phyloP scores from a whole-genome alignment of 176 grass and related monocot species.

The Puccinellia tenuiflora region DNA sequence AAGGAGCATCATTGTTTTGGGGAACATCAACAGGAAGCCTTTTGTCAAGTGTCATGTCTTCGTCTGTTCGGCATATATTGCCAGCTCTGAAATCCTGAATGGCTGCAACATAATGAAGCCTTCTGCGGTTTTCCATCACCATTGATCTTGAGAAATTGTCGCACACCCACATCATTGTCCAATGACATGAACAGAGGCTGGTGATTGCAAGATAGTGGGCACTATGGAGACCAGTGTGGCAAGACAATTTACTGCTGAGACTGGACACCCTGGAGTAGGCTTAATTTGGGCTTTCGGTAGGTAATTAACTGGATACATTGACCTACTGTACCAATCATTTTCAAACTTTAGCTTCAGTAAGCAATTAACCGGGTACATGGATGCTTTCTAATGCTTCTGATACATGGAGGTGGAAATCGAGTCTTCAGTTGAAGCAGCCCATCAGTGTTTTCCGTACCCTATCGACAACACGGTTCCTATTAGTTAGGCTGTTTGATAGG shows the following conservation, averaged over 20 bases:
- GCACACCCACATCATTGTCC: background rate
- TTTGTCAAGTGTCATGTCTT: background rate
- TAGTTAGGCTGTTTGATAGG: constrained; percentile 39
- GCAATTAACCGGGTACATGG: constrained; percentile 26
- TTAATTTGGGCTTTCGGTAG: too few relatives aligned
- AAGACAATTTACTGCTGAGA: background rate
- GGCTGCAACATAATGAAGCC: background rate
- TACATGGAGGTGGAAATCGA: constrained; percentile 11
- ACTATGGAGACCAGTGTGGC: background rate
- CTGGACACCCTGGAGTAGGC: background rate
- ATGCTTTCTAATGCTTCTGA: background rate
- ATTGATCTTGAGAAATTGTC: background rate
- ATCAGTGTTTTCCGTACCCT: constrained; percentile 80
- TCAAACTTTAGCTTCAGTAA: background rate
- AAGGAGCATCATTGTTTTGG: background rate
- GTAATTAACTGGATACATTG: constrained; percentile 24
- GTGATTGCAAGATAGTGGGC: background rate
- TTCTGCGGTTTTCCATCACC: background rate
- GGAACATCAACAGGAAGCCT: background rate
- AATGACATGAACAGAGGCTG: background rate
- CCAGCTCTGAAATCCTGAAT: background rate
- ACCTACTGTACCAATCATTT: constrained; percentile 4
- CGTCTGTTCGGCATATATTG: background rate
- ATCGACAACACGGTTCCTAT: constrained; percentile 76
- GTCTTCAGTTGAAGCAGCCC: constrained; percentile 58